Base-by-base conservation (phyloP, 1,139 yeast genomes). In the Yamadazyma dendronema region DNA sequence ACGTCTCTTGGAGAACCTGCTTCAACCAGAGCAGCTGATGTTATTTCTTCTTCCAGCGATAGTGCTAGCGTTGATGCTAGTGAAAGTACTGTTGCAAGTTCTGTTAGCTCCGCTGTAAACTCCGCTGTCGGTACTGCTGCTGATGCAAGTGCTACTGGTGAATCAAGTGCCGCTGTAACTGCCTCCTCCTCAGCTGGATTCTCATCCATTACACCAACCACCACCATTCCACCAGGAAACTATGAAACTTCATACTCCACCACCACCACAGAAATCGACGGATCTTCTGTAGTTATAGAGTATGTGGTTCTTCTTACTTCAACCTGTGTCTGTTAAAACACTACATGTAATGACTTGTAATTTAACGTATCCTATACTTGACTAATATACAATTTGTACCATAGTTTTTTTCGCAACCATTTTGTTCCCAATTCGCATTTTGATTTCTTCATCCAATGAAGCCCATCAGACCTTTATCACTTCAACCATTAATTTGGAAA, bases 291-390 rank as follows among this genome's bases (percentile, higher is more conserved):
- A 17, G 63, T 60, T 10, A 43, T 63, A 21, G 62, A 65, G 37
- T 61, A 57, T 41, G 59, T 60, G 19, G 58, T 64, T 8, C 59
- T 63, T 45, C 54, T 52, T 49, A 65, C 71, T 26, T 44, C 52
- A 28, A 47, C 40, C 13, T 61, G 68, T 48, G 19, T 26, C 14
- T 40, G 41, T 26, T 39, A 28, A 37, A 28, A 13, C n/a, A 8
- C 16, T 32, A 28, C 16, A 21, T 28, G 16, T 7, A 19, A 6
- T 9, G 9, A 19, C 9, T 19, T 7, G 9, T 21, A 15, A 9
- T 12, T 19, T 25, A 13, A 22, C 21, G 11, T 8, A 27, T 12
- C 15, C 26, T 24, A 24, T 19, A n/a, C n/a, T n/a, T n/a, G n/a
- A n/a, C n/a, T n/a, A n/a, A n/a, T n/a, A n/a, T n/a, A n/a, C n/a